phyloP scores from a whole-genome alignment of 805 yeast species.

The Candida dendrica region DNA sequence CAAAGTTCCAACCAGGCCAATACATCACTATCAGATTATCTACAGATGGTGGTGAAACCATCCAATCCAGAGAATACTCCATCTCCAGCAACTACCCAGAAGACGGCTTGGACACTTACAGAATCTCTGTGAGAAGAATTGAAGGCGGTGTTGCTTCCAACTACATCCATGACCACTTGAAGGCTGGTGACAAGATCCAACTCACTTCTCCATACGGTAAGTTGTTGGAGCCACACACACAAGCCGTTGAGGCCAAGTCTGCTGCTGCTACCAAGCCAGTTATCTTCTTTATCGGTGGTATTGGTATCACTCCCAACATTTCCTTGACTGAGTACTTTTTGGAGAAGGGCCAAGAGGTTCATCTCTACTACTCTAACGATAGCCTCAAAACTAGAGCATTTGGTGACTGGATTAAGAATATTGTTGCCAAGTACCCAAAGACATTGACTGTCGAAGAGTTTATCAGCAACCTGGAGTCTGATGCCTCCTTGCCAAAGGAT shows the following conservation, averaged over 20 bases:
- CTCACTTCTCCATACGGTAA: conserved; percentile 58
- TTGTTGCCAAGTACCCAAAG: conserved; percentile 7
- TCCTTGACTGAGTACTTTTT: conserved; percentile 37
- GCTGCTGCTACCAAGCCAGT: conserved; percentile 19
- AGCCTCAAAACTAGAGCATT: conserved; percentile 2
- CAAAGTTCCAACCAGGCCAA: conserved; percentile 31
- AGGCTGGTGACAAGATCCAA: conserved; percentile 40
- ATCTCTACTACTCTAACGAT: conserved; percentile 2
- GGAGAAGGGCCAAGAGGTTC: conserved; percentile 9
- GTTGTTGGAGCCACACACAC: conserved; percentile 26
- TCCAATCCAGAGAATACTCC: conserved; percentile 54
- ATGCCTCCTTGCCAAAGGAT: conserved; percentile 1
- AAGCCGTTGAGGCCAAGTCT: conserved; percentile 18
- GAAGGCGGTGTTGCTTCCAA: conserved; percentile 43
- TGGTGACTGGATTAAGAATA: conserved; percentile 6
- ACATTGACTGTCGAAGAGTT: conserved; percentile 8
- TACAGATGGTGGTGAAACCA: conserved; percentile 26
- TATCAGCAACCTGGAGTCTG: conserved; percentile 3
- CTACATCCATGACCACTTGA: conserved; percentile 38
- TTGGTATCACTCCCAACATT: conserved; percentile 60
- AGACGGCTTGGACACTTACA: conserved; percentile 28
- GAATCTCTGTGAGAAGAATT: conserved; percentile 51
- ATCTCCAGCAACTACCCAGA: conserved; percentile 32
- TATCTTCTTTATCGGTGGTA: conserved; percentile 51
- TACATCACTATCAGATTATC: conserved; percentile 29